phyloP scores from a whole-genome alignment of 257 asterid genomes.

The Catharanthus roseus region DNA sequence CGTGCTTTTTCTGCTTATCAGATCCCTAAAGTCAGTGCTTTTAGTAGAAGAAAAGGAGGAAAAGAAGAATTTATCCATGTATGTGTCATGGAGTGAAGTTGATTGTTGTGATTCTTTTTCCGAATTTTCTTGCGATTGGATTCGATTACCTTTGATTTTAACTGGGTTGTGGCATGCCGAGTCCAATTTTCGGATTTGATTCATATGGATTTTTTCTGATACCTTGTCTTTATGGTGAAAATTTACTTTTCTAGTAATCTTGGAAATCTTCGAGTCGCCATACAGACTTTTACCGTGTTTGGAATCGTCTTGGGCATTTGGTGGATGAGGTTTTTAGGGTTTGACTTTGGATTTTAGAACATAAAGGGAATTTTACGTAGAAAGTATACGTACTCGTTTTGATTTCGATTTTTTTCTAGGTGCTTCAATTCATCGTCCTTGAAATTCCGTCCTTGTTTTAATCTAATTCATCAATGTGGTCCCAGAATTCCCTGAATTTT shows the following conservation, averaged over 20 bases:
- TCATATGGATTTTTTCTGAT: background rate
- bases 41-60: background rate
- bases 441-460: background rate
- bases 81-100: slow-evolving; percentile 16
- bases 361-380: slow-evolving; percentile 6
- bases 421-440: background rate
- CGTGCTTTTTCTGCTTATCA: background rate
- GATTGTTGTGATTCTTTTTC: slow-evolving; percentile 7
- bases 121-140: slow-evolving; percentile 7
- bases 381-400: background rate
- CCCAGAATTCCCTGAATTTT: background rate
- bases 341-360: slow-evolving; percentile 34
- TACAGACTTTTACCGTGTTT: background rate
- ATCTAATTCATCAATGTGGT: slow-evolving; percentile 9
- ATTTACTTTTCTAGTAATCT: background rate
- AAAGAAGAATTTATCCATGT: background rate
- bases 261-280: background rate
- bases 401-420: background rate
- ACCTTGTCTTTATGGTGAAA: background rate
- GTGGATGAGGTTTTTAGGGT: slow-evolving; percentile 26
- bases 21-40: slow-evolving; percentile 13
- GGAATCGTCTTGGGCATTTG: background rate
- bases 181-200: slow-evolving; percentile 9
- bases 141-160: slow-evolving; percentile 19
- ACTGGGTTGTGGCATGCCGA: slow-evolving; percentile 10